Percentiles rank a stretch among this genome's conserved stretches.
These are phyloP conservation scores for Colletotrichum paranaense DNA, from an alignment of 2,329 filamentous ascomycete genomes.

Conservation along the genomic window DNA sequence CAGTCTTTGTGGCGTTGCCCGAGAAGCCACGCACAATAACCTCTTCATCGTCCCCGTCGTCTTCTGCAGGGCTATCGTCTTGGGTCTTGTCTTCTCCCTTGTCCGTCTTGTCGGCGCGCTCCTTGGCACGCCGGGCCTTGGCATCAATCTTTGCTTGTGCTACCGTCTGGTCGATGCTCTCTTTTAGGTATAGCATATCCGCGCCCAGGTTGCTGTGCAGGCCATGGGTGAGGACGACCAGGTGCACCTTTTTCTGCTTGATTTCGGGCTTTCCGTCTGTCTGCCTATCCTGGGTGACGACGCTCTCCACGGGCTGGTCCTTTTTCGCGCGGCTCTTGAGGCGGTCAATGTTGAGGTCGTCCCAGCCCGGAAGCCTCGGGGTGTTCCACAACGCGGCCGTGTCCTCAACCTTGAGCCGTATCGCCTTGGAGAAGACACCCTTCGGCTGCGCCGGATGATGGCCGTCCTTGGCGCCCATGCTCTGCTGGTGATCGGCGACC, in stretches of 20 bases:
- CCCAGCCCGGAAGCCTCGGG: slow-evolving; percentile 80
- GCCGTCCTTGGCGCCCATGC: slow-evolving; percentile 65
- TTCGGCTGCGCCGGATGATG: slow-evolving; percentile 72
- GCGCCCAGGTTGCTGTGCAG: slow-evolving; percentile 95
- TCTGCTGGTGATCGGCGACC: slow-evolving; percentile 80
- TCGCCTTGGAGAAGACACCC: slow-evolving; percentile 86
- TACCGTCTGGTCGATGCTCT: slow-evolving; percentile 90
- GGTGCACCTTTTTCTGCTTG: slow-evolving; percentile 83
- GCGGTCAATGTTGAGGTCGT: slow-evolving; percentile 52
- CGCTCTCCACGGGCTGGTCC: slow-evolving; percentile 48
- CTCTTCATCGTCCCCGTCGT: slow-evolving; percentile 73
- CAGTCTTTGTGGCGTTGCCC: slow-evolving; percentile 90
- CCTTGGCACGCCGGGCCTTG: slow-evolving; percentile 67
- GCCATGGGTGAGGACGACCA: slow-evolving; percentile 94
- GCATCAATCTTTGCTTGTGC: slow-evolving; percentile 79
- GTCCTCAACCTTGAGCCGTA: slow-evolving; percentile 85
- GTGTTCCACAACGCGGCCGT: slow-evolving; percentile 93
- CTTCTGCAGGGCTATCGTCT: slow-evolving; percentile 29
- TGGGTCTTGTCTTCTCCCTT: slow-evolving; percentile 16
- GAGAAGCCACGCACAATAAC: slow-evolving; percentile 91
- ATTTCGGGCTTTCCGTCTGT: slow-evolving; percentile 46
- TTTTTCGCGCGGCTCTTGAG: slow-evolving; percentile 38
- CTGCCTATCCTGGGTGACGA: slow-evolving; percentile 41
- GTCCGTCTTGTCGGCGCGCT: slow-evolving; percentile 50
- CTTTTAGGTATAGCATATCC: slow-evolving; percentile 97